Conservation (phyloP, 345 rosid species). For the Luvunga scandens region DNA sequence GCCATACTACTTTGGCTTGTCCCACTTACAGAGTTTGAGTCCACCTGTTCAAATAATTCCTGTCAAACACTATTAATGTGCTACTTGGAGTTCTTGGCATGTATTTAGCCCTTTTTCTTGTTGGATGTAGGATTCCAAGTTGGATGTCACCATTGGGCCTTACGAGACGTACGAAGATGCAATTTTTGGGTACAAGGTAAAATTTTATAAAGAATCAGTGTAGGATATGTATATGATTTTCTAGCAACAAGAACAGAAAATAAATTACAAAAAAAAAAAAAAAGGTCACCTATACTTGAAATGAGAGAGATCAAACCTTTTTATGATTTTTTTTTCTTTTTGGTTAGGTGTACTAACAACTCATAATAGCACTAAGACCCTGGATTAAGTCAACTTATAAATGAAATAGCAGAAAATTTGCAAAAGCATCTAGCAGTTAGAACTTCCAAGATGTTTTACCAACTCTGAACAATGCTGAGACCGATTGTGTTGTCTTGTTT, state of each 20-base stretch:
- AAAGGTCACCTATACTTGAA: not conserved
- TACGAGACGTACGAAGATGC: constrained; percentile 95
- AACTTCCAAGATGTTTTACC: not conserved
- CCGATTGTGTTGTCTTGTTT: not conserved
- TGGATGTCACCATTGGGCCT: constrained; percentile 95
- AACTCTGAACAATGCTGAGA: not conserved
- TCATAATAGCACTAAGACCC: not conserved
- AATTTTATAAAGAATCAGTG: not conserved
- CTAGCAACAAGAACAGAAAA: not conserved
- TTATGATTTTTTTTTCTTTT: not conserved
- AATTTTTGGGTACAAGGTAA: constrained; percentile 90
- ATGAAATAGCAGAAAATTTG: not conserved
- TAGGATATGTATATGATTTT: not conserved
- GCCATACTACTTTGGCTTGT: not conserved
- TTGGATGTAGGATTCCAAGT: constrained; percentile 66
- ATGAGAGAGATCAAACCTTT: not conserved
- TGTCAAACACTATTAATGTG: not conserved
- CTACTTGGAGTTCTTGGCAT: not conserved
- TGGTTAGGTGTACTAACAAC: not conserved
- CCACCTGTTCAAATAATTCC: not conserved
- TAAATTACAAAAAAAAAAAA: not conserved
- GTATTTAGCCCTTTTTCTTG: not conserved
- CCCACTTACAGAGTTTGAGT: not conserved
- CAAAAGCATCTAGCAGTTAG: not conserved
- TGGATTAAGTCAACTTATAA: not conserved